Conservation (phyloP, 768 basidiomycete genomes). For the Panaeolus cyanescens region DNA sequence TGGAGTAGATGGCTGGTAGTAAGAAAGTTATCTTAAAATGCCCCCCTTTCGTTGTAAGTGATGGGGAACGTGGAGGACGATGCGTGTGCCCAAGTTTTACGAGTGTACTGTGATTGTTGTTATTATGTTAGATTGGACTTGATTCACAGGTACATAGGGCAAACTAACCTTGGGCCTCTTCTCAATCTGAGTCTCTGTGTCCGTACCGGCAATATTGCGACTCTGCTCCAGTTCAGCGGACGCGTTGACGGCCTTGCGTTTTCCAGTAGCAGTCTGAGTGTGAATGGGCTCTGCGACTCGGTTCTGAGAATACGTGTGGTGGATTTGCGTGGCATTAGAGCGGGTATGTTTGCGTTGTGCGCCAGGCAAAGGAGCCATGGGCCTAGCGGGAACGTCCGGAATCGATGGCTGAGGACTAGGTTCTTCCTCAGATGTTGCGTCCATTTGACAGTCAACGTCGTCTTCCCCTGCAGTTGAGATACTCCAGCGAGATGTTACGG, state of each 20-base stretch:
- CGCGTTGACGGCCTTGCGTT: background rate
- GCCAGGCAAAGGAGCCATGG: background rate
- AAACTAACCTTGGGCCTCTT: background rate
- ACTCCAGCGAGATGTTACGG: conserved; percentile 9
- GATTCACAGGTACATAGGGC: background rate
- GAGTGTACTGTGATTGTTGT: background rate
- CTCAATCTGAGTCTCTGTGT: background rate
- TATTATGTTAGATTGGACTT: background rate
- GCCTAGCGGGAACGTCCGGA: background rate
- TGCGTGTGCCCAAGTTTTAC: background rate
- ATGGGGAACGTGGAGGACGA: background rate
- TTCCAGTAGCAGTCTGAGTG: background rate
- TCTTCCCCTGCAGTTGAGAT: conserved; percentile 8
- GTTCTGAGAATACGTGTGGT: background rate
- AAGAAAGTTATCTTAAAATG: background rate
- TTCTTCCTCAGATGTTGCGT: background rate
- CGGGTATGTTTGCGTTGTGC: background rate
- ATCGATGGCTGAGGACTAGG: background rate
- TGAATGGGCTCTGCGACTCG: background rate
- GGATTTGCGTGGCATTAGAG: background rate
- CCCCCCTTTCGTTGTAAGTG: background rate
- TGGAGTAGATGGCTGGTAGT: background rate
- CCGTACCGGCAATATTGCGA: background rate
- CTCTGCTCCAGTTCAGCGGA: background rate
- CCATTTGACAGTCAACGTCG: background rate